Percentiles rank a stretch among this genome's conserved stretches.
Evolutionary conservation across 768 basidiomycete genomes (phyloP).

Genomic region (Naematelia encephala): DNA sequence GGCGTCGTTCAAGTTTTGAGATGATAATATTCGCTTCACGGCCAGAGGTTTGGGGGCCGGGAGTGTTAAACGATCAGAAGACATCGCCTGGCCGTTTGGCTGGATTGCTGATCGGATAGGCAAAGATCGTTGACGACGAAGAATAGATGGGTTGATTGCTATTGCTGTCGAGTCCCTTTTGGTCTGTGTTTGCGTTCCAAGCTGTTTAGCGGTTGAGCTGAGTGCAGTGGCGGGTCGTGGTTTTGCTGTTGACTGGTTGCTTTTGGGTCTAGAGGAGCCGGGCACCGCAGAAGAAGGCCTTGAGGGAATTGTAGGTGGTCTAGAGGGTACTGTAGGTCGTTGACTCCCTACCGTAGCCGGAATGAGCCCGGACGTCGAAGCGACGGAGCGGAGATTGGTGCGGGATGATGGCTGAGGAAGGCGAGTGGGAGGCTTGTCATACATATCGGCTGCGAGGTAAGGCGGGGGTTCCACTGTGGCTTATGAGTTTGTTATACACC

Average conservation of each 20-base stretch:
- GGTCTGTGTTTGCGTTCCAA: background rate
- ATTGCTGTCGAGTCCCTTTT: background rate
- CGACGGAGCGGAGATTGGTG: background rate
- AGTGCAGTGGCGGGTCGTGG: background rate
- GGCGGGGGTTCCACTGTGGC: too few species aligned
- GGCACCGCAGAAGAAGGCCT: background rate
- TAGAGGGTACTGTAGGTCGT: too few species aligned
- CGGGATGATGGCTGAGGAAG: background rate
- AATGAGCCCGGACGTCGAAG: background rate
- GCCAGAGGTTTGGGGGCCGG: too few species aligned
- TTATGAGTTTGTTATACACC: too few species aligned
- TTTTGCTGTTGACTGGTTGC: background rate
- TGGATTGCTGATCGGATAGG: background rate
- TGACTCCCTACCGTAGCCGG: too few species aligned
- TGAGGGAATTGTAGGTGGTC: background rate
- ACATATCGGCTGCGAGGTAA: background rate
- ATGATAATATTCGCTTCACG: too few species aligned
- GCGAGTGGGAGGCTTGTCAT: background rate
- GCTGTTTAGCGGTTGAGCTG: background rate
- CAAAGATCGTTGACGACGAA: background rate
- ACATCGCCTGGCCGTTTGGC: background rate
- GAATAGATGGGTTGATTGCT: background rate
- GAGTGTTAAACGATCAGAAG: background rate
- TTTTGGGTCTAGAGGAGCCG: background rate
- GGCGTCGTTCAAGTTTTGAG: too few species aligned